Base-by-base conservation (phyloP, 345 rosid species). In the Populus ilicifolia region DNA sequence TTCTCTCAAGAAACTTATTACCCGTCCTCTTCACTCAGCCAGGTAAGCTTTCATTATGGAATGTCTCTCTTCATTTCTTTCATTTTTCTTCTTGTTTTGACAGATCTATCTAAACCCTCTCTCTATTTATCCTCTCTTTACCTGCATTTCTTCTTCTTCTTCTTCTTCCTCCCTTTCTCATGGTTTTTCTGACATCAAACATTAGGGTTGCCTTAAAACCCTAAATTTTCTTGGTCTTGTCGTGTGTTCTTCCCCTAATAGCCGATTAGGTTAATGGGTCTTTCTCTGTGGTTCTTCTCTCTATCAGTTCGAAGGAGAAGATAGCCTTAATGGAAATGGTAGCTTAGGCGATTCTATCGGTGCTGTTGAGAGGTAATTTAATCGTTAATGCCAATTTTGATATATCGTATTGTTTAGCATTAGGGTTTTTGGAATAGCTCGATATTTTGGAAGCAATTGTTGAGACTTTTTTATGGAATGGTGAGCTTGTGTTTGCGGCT, bases 271-370 rank as follows among this genome's bases (percentile, higher is more conserved):
- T 86, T 88, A 74, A 78, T 84, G 87, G 90, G 87, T 88, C 71
- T 75, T 74, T 72, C 44, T 43, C 46, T 43, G 59, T 43, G 46
- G 46, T 6, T 43, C 46, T 43, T 20, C 74, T 66, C 35, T 52
- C 50, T 44, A 70, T 73, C 86, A 94, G 93, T 84, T 85, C 48
- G 83, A 80, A 38, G 83, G 81, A 70, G 93, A 87, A 21, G 93
- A 86, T 74, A 87, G 89, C 85, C 80, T 84, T 65, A 83, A 82
- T 50, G 90, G 82, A 82, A 91, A 90, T 81, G 89, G 81, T 61
- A 92, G 93, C 87, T 85, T 91, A 80, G 90, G 84, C 62, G 88
- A 90, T 82, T 91, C 90, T 62, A 68, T 80, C 63, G 93, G 91
- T 76, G 86, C 84, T 75, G 74, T 84, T 14, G 84, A 85, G 77